phyloP scores from a whole-genome alignment of 202 grass and related monocot genomes.

The Miscanthus sacchariflorus region DNA sequence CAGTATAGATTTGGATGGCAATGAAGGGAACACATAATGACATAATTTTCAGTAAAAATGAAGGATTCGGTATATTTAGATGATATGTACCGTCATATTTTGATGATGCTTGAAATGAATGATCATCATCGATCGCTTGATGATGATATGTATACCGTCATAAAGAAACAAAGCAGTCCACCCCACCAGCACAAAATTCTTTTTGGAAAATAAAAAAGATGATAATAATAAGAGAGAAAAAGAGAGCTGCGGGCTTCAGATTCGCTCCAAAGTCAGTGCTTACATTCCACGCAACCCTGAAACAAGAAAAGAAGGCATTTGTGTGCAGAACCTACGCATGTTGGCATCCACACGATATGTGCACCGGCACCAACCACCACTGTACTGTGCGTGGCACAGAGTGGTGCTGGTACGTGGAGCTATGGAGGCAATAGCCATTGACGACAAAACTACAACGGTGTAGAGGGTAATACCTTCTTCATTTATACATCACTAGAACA shows the following conservation, averaged over 20 bases:
- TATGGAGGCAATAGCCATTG: not conserved
- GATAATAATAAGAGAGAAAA: not conserved
- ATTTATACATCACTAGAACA: not conserved
- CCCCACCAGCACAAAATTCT: not conserved
- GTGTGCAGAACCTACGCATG: not conserved
- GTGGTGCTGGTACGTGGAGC: constrained; percentile 15
- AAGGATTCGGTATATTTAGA: not conserved
- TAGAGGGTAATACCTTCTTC: not conserved
- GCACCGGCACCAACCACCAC: constrained; percentile 5
- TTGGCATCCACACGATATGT: not conserved
- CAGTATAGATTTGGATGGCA: not conserved
- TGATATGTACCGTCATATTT: too few relatives aligned
- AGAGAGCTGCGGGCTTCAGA: constrained; percentile 15
- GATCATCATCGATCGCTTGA: not conserved
- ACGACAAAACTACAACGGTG: not conserved
- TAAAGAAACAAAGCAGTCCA: not conserved
- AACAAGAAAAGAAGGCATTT: not conserved
- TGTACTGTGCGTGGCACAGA: not conserved
- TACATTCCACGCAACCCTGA: constrained; percentile 49
- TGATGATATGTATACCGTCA: not conserved
- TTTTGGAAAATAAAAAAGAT: not conserved
- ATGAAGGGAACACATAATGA: too few relatives aligned
- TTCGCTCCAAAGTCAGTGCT: constrained; percentile 29
- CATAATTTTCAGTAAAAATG: not conserved
- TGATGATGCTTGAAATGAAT: not conserved